Base-by-base conservation (phyloP, 1,139 yeast species). In the Kluyveromyces sp. region DNA sequence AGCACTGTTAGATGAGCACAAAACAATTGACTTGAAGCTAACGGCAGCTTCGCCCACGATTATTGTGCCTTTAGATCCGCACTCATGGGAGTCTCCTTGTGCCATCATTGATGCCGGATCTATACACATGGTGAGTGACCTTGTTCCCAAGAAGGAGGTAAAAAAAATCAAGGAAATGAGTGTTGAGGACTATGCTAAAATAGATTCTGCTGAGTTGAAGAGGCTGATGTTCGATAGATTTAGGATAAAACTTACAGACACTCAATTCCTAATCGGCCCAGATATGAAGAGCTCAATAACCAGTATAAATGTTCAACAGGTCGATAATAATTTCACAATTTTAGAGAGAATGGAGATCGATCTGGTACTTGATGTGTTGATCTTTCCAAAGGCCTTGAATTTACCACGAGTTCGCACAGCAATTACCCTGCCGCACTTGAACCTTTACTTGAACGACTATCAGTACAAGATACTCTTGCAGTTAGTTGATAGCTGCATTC, bases 71-170 rank as follows among this genome's bases (percentile, higher is more conserved):
- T 69, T 87, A 17, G 86, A 87, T 57, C 85, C 95, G 0, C 74
- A 78, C 12, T 78, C 77, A 51, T 80, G 86, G 79, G 73, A 83
- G 35, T 80, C 96, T 0, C 94, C 96, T 0, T 95, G 95, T 48
- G 89, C 92, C 3, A 78, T 92, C 12, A 71, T 94, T 45, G 98
- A 94, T 72, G 96, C 97, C 12, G 99, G 99, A 57, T 96, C 92
- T 61, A 82, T 94, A 29, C 81, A 89, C 55, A 79, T 92, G 6
- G 67, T 73, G 2, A 86, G 96, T 61, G 92, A 88, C 51, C 71
- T 89, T 38, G 95, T 83, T 1, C 86, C 86, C 40, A 77, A 77
- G 53, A 74, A 76, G 3, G 78, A 77, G 41, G 75, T 88, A 33
- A 80, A 82, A 42, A 82, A 82, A 49, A 77, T 89, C 42, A 87